phyloP scores from a whole-genome alignment of 768 basidiomycete species.

The Termitomyces sp. region DNA sequence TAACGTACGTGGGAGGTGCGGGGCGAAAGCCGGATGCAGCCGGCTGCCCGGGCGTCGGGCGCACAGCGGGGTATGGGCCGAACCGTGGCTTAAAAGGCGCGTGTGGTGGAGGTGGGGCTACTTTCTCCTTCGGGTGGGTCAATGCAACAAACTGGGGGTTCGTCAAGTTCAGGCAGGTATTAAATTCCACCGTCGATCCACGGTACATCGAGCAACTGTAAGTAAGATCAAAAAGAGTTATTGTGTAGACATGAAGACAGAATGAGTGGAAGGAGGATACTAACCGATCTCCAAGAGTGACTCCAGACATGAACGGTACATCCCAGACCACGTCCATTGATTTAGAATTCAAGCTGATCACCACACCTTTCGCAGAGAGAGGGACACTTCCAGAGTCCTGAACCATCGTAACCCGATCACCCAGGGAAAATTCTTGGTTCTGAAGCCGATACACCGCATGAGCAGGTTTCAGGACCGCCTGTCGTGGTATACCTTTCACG shows the following conservation, averaged over 20 bases:
- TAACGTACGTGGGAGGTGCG: conserved; percentile 32
- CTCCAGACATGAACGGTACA: conserved; percentile 89
- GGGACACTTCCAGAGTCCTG: conserved; percentile 93
- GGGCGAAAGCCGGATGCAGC: conserved; percentile 64
- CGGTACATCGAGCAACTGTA: conserved; percentile 86
- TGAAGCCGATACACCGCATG: conserved; percentile 88
- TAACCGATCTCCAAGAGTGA: conserved; percentile 78
- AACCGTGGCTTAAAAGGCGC: conserved; percentile 61
- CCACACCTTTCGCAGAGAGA: conserved; percentile 86
- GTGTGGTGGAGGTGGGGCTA: conserved; percentile 40
- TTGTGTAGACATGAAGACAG: too few relatives aligned
- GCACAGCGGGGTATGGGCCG: conserved; percentile 61
- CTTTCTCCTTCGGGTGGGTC: conserved; percentile 46
- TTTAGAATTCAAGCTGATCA: conserved; percentile 81
- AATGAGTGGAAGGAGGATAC: conserved; percentile 5
- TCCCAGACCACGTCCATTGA: conserved; percentile 97
- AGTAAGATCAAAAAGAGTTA: neutral
- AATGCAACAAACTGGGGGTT: conserved; percentile 80
- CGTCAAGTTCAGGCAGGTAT: conserved; percentile 84
- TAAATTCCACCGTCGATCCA: conserved; percentile 83
- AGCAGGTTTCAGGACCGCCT: conserved; percentile 88
- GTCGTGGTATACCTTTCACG: conserved; percentile 90
- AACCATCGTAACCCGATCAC: conserved; percentile 95
- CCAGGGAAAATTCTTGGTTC: conserved; percentile 80
- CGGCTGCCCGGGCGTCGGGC: conserved; percentile 45